These are phyloP conservation scores for Ogataea paradorogensis DNA, from an alignment of 805 yeast genomes.

Conservation along the genomic window DNA sequence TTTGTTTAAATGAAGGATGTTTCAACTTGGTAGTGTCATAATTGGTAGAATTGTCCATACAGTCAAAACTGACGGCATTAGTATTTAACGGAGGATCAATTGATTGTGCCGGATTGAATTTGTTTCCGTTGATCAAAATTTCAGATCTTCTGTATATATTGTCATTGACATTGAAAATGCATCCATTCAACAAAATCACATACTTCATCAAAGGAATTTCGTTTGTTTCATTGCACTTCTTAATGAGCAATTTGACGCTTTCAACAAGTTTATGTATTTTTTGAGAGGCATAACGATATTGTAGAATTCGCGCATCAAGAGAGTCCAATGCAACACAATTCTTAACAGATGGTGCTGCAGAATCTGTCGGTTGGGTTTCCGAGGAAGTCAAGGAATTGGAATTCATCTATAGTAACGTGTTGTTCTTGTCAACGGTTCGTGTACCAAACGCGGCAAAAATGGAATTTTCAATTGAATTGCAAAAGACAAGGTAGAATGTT, in stretches of 20 bases:
- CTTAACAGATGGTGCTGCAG: conserved; percentile 10
- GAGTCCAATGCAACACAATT: conserved; percentile 40
- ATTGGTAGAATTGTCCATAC: conserved; percentile 34
- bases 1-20: conserved; percentile 28
- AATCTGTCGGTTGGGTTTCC: too few relatives aligned
- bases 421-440: conserved; percentile 2
- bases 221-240: conserved; percentile 18
- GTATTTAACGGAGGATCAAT: conserved; percentile 40
- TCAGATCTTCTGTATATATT: conserved; percentile 38
- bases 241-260: conserved; percentile 24
- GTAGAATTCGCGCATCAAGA: conserved; percentile 55
- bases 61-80: conserved; percentile 32
- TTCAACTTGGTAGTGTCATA: conserved; percentile 33
- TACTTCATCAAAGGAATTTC: conserved; percentile 36
- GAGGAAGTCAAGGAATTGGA: background rate
- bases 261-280: conserved; percentile 43
- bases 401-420: conserved; percentile 6
- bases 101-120: conserved; percentile 42
- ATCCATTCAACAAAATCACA: conserved; percentile 38
- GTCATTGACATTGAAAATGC: conserved; percentile 40
- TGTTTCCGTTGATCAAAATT: conserved; percentile 36
- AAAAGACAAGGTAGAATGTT: too few relatives aligned
- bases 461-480: background rate
- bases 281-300: conserved; percentile 51
- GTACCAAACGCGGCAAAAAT: background rate